Percentiles rank a stretch among this genome's conserved stretches.
phyloP scores from a whole-genome alignment of 2,329 filamentous ascomycete genomes.

The Penicillium sp. region DNA sequence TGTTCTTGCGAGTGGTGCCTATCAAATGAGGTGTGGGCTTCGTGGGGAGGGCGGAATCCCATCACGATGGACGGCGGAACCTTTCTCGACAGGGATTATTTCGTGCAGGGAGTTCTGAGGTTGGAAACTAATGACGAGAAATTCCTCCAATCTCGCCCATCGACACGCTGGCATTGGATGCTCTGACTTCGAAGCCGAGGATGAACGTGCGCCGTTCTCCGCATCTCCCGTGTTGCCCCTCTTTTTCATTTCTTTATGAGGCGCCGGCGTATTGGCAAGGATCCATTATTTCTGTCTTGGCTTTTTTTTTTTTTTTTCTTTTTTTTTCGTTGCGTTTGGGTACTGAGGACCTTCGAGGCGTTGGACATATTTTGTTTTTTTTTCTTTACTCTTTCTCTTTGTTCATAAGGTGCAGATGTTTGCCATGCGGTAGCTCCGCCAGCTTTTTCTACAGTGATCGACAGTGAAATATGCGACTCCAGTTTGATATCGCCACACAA shows the following conservation, averaged over 20 bases:
- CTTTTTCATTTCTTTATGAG: constrained; percentile 1
- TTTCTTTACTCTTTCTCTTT: not conserved
- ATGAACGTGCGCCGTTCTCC: constrained; percentile 4
- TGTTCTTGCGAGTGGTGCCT: not conserved
- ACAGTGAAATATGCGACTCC: constrained; percentile 1
- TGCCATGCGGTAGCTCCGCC: not conserved
- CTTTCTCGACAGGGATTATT: not conserved
- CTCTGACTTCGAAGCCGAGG: constrained; percentile 2
- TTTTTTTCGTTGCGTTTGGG: not conserved
- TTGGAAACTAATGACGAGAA: not conserved
- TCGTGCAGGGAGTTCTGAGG: not conserved
- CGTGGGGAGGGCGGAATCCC: not conserved
- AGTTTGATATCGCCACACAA: constrained; percentile 5
- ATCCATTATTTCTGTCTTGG: not conserved
- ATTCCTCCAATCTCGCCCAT: constrained; percentile 2
- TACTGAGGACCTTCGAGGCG: not conserved
- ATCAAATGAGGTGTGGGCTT: not conserved
- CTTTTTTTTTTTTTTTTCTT: not conserved
- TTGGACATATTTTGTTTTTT: not conserved
- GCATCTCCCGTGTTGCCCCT: constrained; percentile 3
- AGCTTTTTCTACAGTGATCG: not conserved
- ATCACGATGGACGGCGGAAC: not conserved
- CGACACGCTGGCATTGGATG: not conserved
- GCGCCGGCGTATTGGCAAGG: not conserved
- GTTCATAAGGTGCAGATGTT: not conserved